phyloP scores from a whole-genome alignment of 495 filamentous ascomycete genomes.

The Immersiella caudata region DNA sequence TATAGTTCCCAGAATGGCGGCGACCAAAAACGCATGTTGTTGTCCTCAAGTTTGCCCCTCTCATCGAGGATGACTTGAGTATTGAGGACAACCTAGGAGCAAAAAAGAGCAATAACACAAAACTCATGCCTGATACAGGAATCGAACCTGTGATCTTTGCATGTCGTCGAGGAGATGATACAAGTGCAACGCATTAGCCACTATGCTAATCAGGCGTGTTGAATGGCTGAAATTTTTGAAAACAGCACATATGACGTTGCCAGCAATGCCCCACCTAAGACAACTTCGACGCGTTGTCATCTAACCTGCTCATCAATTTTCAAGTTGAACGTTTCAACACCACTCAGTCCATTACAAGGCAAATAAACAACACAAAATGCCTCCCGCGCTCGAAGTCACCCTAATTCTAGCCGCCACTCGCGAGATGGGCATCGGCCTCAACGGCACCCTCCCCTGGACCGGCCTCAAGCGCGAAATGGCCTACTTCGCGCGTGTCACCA shows the following conservation, averaged over 20 bases:
- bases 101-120: not conserved
- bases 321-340: too few relatives aligned
- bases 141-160: slow-evolving; percentile 41
- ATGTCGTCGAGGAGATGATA: slow-evolving; percentile 30
- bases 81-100: not conserved
- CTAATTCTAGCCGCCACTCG: slow-evolving; percentile 76
- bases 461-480: slow-evolving; percentile 85
- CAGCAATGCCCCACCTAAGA: not conserved
- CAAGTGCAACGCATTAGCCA: slow-evolving; percentile 42
- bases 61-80: too few relatives aligned
- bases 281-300: not conserved
- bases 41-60: too few relatives aligned
- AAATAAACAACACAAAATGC: slow-evolving; percentile 17
- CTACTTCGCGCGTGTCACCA: slow-evolving; percentile 91
- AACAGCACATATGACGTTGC: not conserved
- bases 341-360: too few relatives aligned
- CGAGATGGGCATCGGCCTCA: slow-evolving; percentile 82
- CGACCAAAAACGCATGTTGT: too few relatives aligned
- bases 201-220: slow-evolving; percentile 36
- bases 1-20: too few relatives aligned
- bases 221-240: not conserved
- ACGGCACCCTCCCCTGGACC: slow-evolving; percentile 84
- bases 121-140: slow-evolving; percentile 35
- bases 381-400: slow-evolving; percentile 60
- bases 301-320: too few relatives aligned